A percentile compares a stretch with the other conserved stretches of the same genome.
Evolutionary conservation across 2,329 filamentous ascomycete genomes (phyloP).

Genomic region (Trichoderma semiorbis): DNA sequence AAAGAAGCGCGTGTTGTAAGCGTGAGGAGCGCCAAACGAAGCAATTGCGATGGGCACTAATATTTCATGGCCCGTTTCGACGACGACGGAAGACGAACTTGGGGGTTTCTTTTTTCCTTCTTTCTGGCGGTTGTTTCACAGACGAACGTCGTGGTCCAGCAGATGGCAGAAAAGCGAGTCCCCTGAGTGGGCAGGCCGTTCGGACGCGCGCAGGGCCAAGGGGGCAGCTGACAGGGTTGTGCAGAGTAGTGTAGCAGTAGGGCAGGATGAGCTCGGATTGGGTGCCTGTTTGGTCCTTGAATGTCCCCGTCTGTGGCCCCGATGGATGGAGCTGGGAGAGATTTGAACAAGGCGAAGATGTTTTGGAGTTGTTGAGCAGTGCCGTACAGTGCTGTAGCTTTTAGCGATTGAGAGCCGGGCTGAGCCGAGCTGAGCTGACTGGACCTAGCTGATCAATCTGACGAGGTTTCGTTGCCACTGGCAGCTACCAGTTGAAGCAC

Average conservation of each 20-base stretch:
- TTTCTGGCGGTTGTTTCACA: slow-evolving; percentile 30
- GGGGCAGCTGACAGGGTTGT: slow-evolving; percentile 10
- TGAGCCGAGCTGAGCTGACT: slow-evolving; percentile 6
- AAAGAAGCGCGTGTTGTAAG: slow-evolving; percentile 15
- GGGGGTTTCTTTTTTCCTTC: slow-evolving; percentile 23
- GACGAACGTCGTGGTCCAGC: slow-evolving; percentile 26
- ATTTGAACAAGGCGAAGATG: slow-evolving; percentile 20
- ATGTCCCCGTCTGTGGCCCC: slow-evolving; percentile 8
- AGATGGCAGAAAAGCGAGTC: slow-evolving; percentile 20
- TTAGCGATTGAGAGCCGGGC: background rate
- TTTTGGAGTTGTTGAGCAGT: background rate
- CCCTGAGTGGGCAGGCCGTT: slow-evolving; percentile 18
- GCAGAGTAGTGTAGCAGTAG: slow-evolving; percentile 4
- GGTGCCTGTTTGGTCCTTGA: slow-evolving; percentile 13
- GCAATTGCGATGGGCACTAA: slow-evolving; percentile 27
- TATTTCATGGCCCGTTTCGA: slow-evolving; percentile 42
- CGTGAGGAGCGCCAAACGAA: slow-evolving; percentile 35
- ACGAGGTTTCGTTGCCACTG: background rate
- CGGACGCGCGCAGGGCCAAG: slow-evolving; percentile 19
- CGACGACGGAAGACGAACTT: slow-evolving; percentile 27
- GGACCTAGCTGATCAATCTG: background rate
- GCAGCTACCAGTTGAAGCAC: background rate
- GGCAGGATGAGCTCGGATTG: slow-evolving; percentile 18
- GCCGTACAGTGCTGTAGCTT: background rate
- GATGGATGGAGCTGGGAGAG: slow-evolving; percentile 21